Base-by-base conservation (phyloP, 768 basidiomycete genomes). In the Macrolepiota fuliginosa region DNA sequence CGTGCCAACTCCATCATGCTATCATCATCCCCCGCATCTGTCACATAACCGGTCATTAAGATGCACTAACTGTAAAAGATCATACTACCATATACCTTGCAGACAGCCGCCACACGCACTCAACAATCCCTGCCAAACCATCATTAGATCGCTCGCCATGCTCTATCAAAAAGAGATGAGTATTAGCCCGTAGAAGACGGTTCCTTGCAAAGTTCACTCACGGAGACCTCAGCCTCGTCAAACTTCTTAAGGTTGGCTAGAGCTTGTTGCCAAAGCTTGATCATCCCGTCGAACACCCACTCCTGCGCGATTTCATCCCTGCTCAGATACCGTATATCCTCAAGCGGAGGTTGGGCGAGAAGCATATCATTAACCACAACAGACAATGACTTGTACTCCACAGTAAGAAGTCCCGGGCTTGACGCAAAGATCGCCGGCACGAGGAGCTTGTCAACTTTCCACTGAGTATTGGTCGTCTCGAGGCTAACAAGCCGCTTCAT, bases 121-220 rank as follows among this genome's bases (percentile, higher is more conserved):
- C 40, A 90, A 64, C 35, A 91, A 69, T 45, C 81, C 80, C 39
- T 79, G 73, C 89, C 89, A 91, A 7, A 85, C 77, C 13, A 74
- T 76, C 6, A 82, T 66, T 3, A 88, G 72, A 62, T 85, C 83
- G 1, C 66, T 64, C 81, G 85, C 54, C 19, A 69, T 58, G 4
- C 40, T 52, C 24, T 61, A 42, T 45, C 1, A 25, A 11, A 5
- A 13, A 4, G 6, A 45, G 42, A 50, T 39, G 24, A 55, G 40
- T n/a, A 27, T 56, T 55, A 46, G 50, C 59, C 50, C 59, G 51
- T 15, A 47, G 13, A 52, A 58, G 63, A 24, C 52, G 25, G 24
- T 11, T 35, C 58, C 52, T 63, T 27, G 45, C 27, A 40, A 10
- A 42, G n/a, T 45, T 29, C 13, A 75, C 86, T 66, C 64, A 89